Conservation (phyloP, 768 basidiomycete genomes). For the Naganishia kalamii region DNA sequence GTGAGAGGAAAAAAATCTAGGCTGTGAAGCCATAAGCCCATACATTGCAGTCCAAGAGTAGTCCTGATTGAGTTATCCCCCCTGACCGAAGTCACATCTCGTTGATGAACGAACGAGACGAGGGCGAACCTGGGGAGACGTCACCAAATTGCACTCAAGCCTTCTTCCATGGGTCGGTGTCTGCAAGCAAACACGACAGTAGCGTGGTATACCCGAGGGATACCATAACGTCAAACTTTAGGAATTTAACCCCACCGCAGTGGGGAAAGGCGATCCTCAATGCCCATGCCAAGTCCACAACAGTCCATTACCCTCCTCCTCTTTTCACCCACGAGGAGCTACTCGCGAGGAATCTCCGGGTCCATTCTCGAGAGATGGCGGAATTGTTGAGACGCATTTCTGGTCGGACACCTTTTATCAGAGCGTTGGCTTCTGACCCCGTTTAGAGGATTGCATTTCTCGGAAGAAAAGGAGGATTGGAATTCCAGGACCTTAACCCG, state of each 20-base stretch:
- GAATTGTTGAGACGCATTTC: conserved; percentile 41
- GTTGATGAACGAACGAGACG: conserved; percentile 13
- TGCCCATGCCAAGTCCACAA: conserved; percentile 43
- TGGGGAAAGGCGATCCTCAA: conserved; percentile 40
- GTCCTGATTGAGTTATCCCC: conserved; percentile 48
- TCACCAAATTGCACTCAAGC: conserved; percentile 49
- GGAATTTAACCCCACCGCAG: conserved; percentile 13
- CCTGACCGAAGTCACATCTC: conserved; percentile 11
- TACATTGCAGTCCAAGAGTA: conserved; percentile 45
- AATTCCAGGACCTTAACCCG: conserved; percentile 49
- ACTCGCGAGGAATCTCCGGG: conserved; percentile 24
- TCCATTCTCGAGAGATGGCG: conserved; percentile 7
- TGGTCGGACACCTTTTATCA: conserved; percentile 42
- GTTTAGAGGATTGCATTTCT: conserved; percentile 36
- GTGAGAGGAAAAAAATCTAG: conserved; percentile 39
- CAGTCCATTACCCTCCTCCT: conserved; percentile 37
- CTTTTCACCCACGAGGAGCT: conserved; percentile 15
- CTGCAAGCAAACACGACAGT: conserved; percentile 21
- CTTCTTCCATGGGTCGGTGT: conserved; percentile 33
- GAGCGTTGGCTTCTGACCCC: conserved; percentile 36
- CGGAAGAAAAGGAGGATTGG: conserved; percentile 35
- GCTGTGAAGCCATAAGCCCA: conserved; percentile 38
- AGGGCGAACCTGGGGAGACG: conserved; percentile 26
- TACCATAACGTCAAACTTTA: conserved; percentile 17
- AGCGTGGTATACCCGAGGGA: background rate